phyloP scores from a whole-genome alignment of 805 yeast species.

The Yamadazyma takamatsuzukensis region DNA sequence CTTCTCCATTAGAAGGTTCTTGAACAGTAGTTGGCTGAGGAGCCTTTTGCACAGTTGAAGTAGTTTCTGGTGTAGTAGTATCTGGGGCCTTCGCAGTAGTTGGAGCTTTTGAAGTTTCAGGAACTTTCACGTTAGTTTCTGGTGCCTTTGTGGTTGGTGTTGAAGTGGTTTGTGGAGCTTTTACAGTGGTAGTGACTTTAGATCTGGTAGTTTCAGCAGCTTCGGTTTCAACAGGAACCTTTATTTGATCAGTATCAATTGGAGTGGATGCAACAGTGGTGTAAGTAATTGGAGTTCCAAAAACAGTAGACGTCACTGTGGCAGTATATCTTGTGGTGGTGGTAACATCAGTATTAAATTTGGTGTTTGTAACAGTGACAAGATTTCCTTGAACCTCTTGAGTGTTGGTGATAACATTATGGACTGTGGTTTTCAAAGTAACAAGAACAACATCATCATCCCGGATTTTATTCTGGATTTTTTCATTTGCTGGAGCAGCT shows the following conservation, averaged over 20 bases:
- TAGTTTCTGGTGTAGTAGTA: slow-evolving; percentile 10
- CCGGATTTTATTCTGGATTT: slow-evolving; percentile 11
- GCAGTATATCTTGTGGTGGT: slow-evolving; percentile 42
- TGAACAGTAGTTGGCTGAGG: slow-evolving; percentile 2
- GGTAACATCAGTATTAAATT: slow-evolving; percentile 28
- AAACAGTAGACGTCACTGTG: slow-evolving; percentile 40
- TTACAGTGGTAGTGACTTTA: slow-evolving; percentile 5
- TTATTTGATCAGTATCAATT: slow-evolving; percentile 15
- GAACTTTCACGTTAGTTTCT: slow-evolving; percentile 7
- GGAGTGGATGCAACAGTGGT: slow-evolving; percentile 34
- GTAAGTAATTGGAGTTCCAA: slow-evolving; percentile 34
- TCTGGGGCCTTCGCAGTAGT: slow-evolving; percentile 5
- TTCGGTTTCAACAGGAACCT: slow-evolving; percentile 9
- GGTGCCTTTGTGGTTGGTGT: slow-evolving; percentile 6
- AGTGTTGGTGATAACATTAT: slow-evolving; percentile 30
- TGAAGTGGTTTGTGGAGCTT: slow-evolving; percentile 4
- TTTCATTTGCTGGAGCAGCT: slow-evolving; percentile 17
- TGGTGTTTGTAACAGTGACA: slow-evolving; percentile 25
- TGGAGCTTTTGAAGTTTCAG: slow-evolving; percentile 2
- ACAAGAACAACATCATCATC: slow-evolving; percentile 27
- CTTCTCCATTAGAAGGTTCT: slow-evolving; percentile 11
- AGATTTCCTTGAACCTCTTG: slow-evolving; percentile 28
- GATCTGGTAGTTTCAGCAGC: slow-evolving; percentile 7
- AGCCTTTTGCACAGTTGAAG: too few species aligned
- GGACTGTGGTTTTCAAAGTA: slow-evolving; percentile 32